Percentiles rank a stretch among this genome's conserved stretches.
Conservation (phyloP, 768 basidiomycete genomes). For the Pisolithus microcarpus region DNA sequence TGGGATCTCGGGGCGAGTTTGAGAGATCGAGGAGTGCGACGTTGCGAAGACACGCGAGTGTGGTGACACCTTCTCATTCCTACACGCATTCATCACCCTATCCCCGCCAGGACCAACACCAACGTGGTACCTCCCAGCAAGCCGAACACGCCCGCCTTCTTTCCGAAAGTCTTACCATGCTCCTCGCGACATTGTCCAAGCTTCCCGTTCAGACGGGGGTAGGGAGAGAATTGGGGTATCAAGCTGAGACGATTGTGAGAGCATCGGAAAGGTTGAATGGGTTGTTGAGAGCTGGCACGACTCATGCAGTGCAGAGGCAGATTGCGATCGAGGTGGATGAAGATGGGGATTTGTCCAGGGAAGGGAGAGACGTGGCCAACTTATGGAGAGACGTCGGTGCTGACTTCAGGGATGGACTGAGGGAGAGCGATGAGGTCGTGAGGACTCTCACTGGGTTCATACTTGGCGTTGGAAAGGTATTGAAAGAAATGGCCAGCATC, state of each 20-base stretch:
- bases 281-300: conserved; percentile 49
- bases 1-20: conserved; percentile 9
- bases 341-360: conserved; percentile 14
- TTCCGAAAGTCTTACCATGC: conserved; percentile 60
- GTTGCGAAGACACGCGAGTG: conserved; percentile 8
- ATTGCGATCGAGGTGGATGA: conserved; percentile 69
- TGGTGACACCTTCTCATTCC: conserved; percentile 9
- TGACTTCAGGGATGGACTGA: conserved; percentile 65
- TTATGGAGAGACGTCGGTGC: conserved; percentile 64
- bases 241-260: conserved; percentile 56
- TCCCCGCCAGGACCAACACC: too few species aligned
- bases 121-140: conserved; percentile 2
- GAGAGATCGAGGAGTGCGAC: conserved; percentile 10
- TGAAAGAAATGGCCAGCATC: conserved; percentile 42
- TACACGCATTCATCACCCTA: too few species aligned
- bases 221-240: conserved; percentile 49
- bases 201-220: conserved; percentile 40
- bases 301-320: conserved; percentile 61
- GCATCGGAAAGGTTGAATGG: conserved; percentile 62
- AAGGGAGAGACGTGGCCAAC: conserved; percentile 37
- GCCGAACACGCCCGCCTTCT: conserved; percentile 65
- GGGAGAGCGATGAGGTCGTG: conserved; percentile 73
- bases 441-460: conserved; percentile 69
- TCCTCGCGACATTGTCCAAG: conserved; percentile 59
- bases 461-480: conserved; percentile 63